These are phyloP conservation scores for Mortierella alpina DNA, from an alignment of 192 early-diverging fungal species.

Conservation along the genomic window DNA sequence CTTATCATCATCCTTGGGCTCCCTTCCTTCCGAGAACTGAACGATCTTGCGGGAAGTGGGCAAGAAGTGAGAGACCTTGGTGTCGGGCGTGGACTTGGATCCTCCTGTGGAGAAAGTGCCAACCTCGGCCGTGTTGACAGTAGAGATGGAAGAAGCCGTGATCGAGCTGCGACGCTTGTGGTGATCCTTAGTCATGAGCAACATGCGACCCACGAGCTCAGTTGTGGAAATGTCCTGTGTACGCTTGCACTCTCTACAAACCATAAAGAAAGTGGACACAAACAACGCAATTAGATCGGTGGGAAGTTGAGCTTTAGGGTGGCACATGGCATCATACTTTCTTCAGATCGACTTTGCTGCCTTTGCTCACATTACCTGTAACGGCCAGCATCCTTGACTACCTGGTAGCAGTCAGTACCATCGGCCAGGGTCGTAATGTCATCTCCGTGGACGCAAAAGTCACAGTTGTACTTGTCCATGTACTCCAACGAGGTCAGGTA, in stretches of 20 bases:
- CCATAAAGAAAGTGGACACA: neutral
- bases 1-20: slow-evolving; percentile 80
- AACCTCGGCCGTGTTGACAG: slow-evolving; percentile 70
- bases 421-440: slow-evolving; percentile 97
- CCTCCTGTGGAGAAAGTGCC: slow-evolving; percentile 66
- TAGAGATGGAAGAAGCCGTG: slow-evolving; percentile 59
- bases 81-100: slow-evolving; percentile 54
- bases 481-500: slow-evolving; percentile 90
- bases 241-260: slow-evolving; percentile 87
- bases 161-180: slow-evolving; percentile 72
- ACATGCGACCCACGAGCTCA: slow-evolving; percentile 95
- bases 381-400: slow-evolving; percentile 93
- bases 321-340: neutral
- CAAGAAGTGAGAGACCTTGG: slow-evolving; percentile 86
- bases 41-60: slow-evolving; percentile 88
- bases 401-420: slow-evolving; percentile 96
- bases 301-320: neutral
- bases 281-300: neutral
- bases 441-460: slow-evolving; percentile 97
- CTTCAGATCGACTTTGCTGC: neutral
- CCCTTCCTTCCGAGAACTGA: slow-evolving; percentile 88
- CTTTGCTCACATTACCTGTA: slow-evolving; percentile 62
- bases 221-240: slow-evolving; percentile 97
- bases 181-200: slow-evolving; percentile 91
- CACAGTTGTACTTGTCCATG: slow-evolving; percentile 88